Evolutionary conservation across 805 yeast species (phyloP), one percentile per base, ranked within the genome.

Genomic region (Candida corydali): DNA sequence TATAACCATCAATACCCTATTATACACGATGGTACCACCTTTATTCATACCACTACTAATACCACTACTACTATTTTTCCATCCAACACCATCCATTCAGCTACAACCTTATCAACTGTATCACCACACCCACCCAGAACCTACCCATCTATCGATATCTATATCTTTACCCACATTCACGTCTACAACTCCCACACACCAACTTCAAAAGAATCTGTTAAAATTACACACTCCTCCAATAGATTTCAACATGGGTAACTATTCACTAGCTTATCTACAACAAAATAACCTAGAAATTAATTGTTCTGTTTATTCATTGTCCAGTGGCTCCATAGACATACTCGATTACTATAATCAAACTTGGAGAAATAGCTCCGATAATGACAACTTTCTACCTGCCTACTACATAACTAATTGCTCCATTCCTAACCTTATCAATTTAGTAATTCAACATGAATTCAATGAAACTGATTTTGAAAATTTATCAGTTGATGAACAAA

Each of bases 381-480:
- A 19, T 10, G 12, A 23, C 6, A 37, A 28, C n/a, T 42, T 38
- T 19, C 54, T 54, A 12, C 74, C 78, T 2, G 70, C 70, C 1
- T 64, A 67, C 42, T 74, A 64, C 47, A 46, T 75, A 22, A 66
- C 80, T 11, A 76, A 76, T 52, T 69, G 79, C 47, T 49, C 66
- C 6, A 40, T 51, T 5, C 36, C 36, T 37, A 40, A 47, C 1
- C 70, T 69, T 37, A 42, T 48, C 3, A 32, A 37, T n/a, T 31
- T 37, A 10, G 37, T 41, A 4, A 19, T 23, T 19, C 17, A 33
- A 16, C 36, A 34, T 29, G 29, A 32, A 14, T 34, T 26, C n/a
- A 11, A 32, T 25, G 29, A 24, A n/a, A 17, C 27, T 14, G 16
- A 17, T 17, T 4, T 25, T 4, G 26, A 22, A 16, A 29, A 24